Percentiles rank a stretch among this genome's conserved stretches.
Conservation (phyloP, 2,329 filamentous ascomycete genomes). For the Cercospora brassicicola region DNA sequence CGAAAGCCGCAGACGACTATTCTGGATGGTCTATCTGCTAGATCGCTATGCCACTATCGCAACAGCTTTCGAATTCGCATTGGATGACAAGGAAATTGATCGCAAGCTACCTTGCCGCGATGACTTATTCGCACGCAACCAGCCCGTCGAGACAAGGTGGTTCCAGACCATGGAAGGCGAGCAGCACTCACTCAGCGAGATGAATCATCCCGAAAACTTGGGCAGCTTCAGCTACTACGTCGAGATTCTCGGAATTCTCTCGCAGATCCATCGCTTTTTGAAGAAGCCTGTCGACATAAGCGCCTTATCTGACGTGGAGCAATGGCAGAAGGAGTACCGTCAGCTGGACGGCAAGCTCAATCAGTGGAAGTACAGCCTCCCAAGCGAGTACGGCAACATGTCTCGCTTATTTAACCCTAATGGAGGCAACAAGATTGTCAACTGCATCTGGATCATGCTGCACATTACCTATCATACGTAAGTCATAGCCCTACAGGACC, state of each 20-base stretch:
- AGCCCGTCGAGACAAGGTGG: conserved; percentile 80
- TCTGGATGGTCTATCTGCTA: conserved; percentile 92
- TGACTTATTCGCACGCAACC: conserved; percentile 79
- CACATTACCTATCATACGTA: conserved; percentile 85
- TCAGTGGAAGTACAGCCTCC: conserved; percentile 80
- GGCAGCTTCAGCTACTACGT: conserved; percentile 89
- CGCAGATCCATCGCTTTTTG: conserved; percentile 82
- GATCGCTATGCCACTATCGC: conserved; percentile 88
- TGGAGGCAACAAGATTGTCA: conserved; percentile 65
- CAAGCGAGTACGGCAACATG: conserved; percentile 81
- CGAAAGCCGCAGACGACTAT: conserved; percentile 77
- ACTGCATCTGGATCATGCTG: conserved; percentile 85
- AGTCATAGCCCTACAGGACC: conserved; percentile 35
- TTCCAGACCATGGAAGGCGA: conserved; percentile 64
- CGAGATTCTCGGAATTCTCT: conserved; percentile 82
- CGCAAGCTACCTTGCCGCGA: conserved; percentile 83
- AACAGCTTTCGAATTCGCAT: conserved; percentile 86
- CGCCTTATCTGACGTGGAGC: conserved; percentile 77
- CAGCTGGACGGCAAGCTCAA: conserved; percentile 78
- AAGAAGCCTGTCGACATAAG: conserved; percentile 89
- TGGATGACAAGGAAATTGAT: conserved; percentile 88
- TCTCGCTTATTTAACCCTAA: conserved; percentile 68
- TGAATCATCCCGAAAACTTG: conserved; percentile 74
- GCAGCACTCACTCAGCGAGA: conserved; percentile 41
- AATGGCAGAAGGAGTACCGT: conserved; percentile 85